A percentile compares a stretch with the other conserved stretches of the same genome.
phyloP scores from a whole-genome alignment of 768 basidiomycete species.

The Boletus vinaceobasis region DNA sequence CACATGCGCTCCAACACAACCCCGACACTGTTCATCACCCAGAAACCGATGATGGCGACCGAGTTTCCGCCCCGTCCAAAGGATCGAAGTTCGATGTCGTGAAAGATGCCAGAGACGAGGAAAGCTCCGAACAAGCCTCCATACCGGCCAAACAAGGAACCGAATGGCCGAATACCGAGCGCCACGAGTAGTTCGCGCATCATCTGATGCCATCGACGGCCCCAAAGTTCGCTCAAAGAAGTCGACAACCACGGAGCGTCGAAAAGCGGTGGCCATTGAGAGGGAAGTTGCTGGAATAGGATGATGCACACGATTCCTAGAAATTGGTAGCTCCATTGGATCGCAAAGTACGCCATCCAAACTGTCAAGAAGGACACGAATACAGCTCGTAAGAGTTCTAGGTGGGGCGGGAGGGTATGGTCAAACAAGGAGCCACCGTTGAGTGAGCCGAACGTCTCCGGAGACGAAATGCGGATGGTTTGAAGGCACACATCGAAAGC shows the following conservation, averaged over 20 bases:
- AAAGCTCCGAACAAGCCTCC: slow-evolving; percentile 57
- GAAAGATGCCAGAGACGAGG: slow-evolving; percentile 53
- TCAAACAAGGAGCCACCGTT: slow-evolving; percentile 38
- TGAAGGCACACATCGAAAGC: slow-evolving; percentile 14
- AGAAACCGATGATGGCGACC: slow-evolving; percentile 43
- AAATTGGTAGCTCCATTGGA: slow-evolving; percentile 42
- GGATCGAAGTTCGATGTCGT: slow-evolving; percentile 53
- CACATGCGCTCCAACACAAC: slow-evolving; percentile 48
- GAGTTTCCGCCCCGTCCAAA: slow-evolving; percentile 49
- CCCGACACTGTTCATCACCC: slow-evolving; percentile 52
- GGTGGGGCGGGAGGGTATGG: slow-evolving; percentile 29
- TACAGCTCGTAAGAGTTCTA: slow-evolving; percentile 37
- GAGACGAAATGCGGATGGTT: slow-evolving; percentile 29
- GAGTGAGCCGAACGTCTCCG: slow-evolving; percentile 35
- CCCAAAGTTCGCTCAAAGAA: slow-evolving; percentile 61
- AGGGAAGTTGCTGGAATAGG: slow-evolving; percentile 44
- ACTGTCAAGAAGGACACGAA: slow-evolving; percentile 43
- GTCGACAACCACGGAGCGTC: slow-evolving; percentile 51
- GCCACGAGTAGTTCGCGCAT: slow-evolving; percentile 53
- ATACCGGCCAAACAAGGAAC: slow-evolving; percentile 43
- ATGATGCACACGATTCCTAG: slow-evolving; percentile 41
- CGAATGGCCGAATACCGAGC: slow-evolving; percentile 44
- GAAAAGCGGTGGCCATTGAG: slow-evolving; percentile 63
- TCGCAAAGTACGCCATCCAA: slow-evolving; percentile 42
- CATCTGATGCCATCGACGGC: slow-evolving; percentile 61